Evolutionary conservation across 2,329 filamentous ascomycete genomes (phyloP).

Genomic region (Fusarium metavorans): DNA sequence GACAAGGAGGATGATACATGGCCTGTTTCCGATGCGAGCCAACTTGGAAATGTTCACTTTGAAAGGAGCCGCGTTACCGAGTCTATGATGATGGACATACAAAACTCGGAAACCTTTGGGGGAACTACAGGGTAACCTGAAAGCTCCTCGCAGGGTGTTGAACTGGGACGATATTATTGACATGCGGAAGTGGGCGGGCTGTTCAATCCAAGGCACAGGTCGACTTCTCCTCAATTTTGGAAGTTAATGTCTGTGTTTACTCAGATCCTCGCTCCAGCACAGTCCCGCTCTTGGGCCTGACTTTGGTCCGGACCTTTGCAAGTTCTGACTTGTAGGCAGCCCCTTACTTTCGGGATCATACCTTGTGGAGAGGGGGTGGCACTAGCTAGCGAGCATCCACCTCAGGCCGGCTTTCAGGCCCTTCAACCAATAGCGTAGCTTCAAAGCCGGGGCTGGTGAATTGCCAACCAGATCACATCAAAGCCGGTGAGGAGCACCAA

Average conservation of each 20-base stretch:
- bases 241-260: not conserved
- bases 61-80: constrained; percentile 38
- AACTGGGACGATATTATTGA: not conserved
- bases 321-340: not conserved
- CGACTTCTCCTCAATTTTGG: not conserved
- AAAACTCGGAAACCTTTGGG: constrained; percentile 1
- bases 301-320: not conserved
- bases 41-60: constrained; percentile 12
- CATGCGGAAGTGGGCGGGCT: not conserved
- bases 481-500: not conserved
- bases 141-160: not conserved
- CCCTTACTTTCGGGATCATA: not conserved
- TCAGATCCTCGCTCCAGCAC: not conserved
- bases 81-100: constrained; percentile 39
- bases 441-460: not conserved
- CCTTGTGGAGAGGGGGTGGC: not conserved
- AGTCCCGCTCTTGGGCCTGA: not conserved
- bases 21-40: not conserved
- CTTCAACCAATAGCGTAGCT: not conserved
- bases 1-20: constrained; percentile 47
- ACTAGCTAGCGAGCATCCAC: not conserved
- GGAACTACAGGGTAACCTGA: not conserved
- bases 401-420: not conserved
- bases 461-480: not conserved
- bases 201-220: not conserved